Evolutionary conservation across 192 early-diverging fungal genomes (phyloP).

Genomic region (Linnemannia hyalina): DNA sequence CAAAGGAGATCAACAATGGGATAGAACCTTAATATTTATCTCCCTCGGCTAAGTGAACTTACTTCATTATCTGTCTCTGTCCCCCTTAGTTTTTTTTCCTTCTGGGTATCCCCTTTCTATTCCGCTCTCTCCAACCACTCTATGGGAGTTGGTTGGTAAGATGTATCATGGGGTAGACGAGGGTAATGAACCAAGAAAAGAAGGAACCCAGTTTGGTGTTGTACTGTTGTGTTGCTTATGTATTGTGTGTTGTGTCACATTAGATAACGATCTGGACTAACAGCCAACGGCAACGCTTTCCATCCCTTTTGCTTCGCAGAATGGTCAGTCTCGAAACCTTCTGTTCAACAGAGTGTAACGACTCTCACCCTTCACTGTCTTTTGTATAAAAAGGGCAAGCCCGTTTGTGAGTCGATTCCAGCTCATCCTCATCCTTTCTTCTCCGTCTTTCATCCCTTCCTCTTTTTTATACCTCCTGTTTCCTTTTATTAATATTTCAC

Average conservation of each 20-base stretch:
- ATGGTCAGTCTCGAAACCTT: slow-evolving; percentile 12
- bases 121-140: neutral
- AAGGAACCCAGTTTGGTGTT: neutral
- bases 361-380: too few species aligned
- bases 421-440: neutral
- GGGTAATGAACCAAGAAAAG: too few species aligned
- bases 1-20: neutral
- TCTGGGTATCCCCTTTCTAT: neutral
- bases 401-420: neutral
- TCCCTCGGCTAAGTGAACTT: neutral
- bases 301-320: neutral
- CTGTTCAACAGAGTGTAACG: neutral
- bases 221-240: neutral
- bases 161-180: neutral
- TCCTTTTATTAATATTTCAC: neutral
- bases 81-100: neutral
- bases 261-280: slow-evolving; percentile 23
- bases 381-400: slow-evolving; percentile 3
- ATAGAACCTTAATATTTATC: neutral
- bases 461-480: too few species aligned
- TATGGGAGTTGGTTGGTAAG: neutral
- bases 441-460: neutral
- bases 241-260: slow-evolving; percentile 7
- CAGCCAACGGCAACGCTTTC: neutral
- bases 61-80: neutral